Percentiles rank a stretch among this genome's conserved stretches.
Conservation (phyloP, 2,329 filamentous ascomycete species). For the Metarhizium humberi region DNA sequence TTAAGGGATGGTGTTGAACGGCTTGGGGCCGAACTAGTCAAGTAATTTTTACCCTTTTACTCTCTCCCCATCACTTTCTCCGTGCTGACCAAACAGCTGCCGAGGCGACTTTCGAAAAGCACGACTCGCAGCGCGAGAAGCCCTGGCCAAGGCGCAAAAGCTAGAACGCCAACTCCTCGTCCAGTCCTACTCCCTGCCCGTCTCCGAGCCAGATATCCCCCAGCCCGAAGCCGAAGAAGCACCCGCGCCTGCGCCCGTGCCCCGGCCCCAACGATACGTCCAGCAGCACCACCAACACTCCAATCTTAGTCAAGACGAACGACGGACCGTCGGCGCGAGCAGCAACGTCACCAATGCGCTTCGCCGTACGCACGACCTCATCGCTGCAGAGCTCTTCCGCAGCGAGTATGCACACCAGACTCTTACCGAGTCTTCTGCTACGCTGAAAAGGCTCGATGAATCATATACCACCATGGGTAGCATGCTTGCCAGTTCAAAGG, state of each 20-base stretch:
- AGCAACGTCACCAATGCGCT: slow-evolving; percentile 78
- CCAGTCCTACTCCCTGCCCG: slow-evolving; percentile 46
- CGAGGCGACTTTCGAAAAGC: slow-evolving; percentile 70
- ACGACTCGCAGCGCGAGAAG: slow-evolving; percentile 68
- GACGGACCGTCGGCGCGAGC: slow-evolving; percentile 65
- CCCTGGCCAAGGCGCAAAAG: slow-evolving; percentile 61
- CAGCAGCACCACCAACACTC: slow-evolving; percentile 26
- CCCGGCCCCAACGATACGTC: slow-evolving; percentile 13
- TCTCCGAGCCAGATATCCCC: slow-evolving; percentile 21
- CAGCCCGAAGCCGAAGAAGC: slow-evolving; percentile 10
- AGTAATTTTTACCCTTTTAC: slow-evolving; percentile 36
- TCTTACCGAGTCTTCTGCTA: slow-evolving; percentile 72
- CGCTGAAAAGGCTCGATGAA: slow-evolving; percentile 71
- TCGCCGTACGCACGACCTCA: slow-evolving; percentile 75
- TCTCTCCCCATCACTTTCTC: no score
- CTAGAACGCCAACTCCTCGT: slow-evolving; percentile 72
- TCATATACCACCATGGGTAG: slow-evolving; percentile 72
- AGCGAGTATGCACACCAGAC: slow-evolving; percentile 88
- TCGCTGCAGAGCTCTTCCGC: slow-evolving; percentile 74
- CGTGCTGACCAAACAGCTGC: slow-evolving; percentile 24
- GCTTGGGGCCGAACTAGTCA: slow-evolving; percentile 60
- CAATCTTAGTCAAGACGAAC: slow-evolving; percentile 52
- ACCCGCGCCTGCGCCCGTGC: slow-evolving; percentile 8
- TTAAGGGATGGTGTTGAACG: slow-evolving; percentile 58
- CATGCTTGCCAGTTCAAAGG: slow-evolving; percentile 64